phyloP scores from a whole-genome alignment of 2,329 filamentous ascomycete species.

The Calonectria pauciramosa region DNA sequence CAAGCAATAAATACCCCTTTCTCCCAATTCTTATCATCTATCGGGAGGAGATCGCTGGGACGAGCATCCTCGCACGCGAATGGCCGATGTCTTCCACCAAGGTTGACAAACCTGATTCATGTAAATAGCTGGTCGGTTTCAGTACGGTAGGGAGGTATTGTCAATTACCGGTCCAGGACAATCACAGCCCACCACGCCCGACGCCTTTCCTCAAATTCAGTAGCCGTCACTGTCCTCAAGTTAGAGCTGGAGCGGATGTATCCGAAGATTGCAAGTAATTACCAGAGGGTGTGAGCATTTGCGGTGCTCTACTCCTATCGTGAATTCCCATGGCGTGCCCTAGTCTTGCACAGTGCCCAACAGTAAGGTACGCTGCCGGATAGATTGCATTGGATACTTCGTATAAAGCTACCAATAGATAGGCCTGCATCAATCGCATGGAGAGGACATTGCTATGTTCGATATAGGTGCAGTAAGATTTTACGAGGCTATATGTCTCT shows the following conservation, averaged over 20 bases:
- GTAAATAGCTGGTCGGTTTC: too few species aligned
- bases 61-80: conserved; percentile 19
- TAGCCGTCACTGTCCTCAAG: neutral
- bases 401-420: conserved; percentile 3
- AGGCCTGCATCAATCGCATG: conserved; percentile 6
- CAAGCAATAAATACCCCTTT: neutral
- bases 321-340: conserved; percentile 17
- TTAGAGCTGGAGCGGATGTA: neutral
- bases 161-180: neutral
- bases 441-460: neutral
- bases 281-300: conserved; percentile 5
- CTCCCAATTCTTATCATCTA: conserved; percentile 6
- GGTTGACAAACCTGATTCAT: neutral
- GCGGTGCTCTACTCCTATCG: neutral
- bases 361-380: conserved; percentile 17
- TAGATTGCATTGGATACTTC: conserved; percentile 14
- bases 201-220: conserved; percentile 11
- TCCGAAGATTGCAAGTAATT: neutral
- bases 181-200: conserved; percentile 19
- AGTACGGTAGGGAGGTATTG: too few species aligned
- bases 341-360: conserved; percentile 18
- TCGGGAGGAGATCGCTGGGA: neutral
- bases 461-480: neutral
- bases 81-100: neutral
- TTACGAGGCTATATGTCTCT: neutral